A percentile compares a stretch with the other conserved stretches of the same genome.
Evolutionary conservation across 1,284 basidiomycete genomes (phyloP).

Genomic region (Malassezia brasiliensis): DNA sequence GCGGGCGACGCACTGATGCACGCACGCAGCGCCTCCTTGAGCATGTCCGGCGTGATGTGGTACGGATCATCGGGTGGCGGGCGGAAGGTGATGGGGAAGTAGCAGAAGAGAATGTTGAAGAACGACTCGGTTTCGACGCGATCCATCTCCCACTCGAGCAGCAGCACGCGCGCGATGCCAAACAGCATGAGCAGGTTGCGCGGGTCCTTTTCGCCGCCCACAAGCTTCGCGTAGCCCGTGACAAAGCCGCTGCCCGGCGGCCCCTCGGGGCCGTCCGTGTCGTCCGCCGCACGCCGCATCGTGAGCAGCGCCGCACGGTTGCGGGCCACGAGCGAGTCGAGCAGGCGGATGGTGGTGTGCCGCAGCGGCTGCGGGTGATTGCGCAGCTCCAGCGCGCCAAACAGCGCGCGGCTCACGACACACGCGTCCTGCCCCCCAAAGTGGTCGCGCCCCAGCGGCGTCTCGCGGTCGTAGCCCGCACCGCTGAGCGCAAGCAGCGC

Average conservation of each 20-base stretch:
- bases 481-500: slow-evolving; percentile 58
- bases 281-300: slow-evolving; percentile 7
- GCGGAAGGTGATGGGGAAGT: slow-evolving; percentile 95
- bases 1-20: slow-evolving; percentile 70
- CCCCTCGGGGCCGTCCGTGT: background rate
- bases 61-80: slow-evolving; percentile 91
- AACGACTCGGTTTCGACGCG: slow-evolving; percentile 61
- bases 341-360: slow-evolving; percentile 67
- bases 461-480: slow-evolving; percentile 3
- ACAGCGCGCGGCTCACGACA: slow-evolving; percentile 60
- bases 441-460: slow-evolving; percentile 49
- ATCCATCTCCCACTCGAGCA: slow-evolving; percentile 74
- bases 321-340: slow-evolving; percentile 67
- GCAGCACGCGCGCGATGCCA: slow-evolving; percentile 69
- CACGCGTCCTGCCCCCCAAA: slow-evolving; percentile 65
- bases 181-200: slow-evolving; percentile 85
- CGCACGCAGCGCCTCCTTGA: slow-evolving; percentile 61
- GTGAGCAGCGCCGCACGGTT: slow-evolving; percentile 53
- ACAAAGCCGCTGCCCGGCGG: slow-evolving; percentile 59
- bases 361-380: slow-evolving; percentile 71
- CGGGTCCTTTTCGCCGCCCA: slow-evolving; percentile 94
- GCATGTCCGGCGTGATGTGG: slow-evolving; percentile 78
- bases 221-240: slow-evolving; percentile 65
- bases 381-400: slow-evolving; percentile 69
- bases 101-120: slow-evolving; percentile 94